These are phyloP conservation scores for Backusella psychrophila DNA, from an alignment of 192 early-diverging fungal species.

Conservation along the genomic window DNA sequence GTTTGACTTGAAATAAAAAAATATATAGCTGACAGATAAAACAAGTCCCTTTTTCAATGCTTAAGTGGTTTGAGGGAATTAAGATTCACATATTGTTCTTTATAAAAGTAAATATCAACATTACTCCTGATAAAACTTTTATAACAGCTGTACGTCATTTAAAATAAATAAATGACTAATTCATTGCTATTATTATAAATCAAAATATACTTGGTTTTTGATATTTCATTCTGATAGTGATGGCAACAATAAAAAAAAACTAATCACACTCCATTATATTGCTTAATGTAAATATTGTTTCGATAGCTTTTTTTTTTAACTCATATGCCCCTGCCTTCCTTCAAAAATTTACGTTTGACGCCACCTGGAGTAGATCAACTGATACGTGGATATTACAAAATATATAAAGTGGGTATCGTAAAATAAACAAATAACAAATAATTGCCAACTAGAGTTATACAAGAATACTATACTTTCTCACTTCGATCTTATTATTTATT, in stretches of 20 bases:
- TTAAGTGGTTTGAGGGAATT: background rate
- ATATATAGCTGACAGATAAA: background rate
- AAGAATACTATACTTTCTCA: background rate
- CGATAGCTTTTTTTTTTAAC: background rate
- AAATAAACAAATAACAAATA: background rate
- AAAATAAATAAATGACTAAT: background rate
- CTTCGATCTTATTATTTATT: background rate
- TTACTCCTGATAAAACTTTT: background rate
- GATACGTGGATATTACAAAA: background rate
- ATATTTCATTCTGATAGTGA: background rate
- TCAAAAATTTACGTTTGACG: background rate
- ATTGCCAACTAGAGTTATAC: background rate
- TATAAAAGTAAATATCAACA: background rate
- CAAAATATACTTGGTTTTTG: background rate
- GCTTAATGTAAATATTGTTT: background rate
- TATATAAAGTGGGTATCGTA: background rate
- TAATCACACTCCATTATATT: background rate
- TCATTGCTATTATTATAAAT: background rate
- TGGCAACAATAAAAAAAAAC: background rate
- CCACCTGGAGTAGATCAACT: background rate
- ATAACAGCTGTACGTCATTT: background rate
- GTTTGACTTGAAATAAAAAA: background rate
- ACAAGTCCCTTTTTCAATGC: background rate
- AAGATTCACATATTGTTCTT: background rate
- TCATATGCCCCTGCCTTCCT: background rate